A percentile compares a stretch with the other conserved stretches of the same genome.
These are phyloP conservation scores for Trametes cinnabarina DNA, from an alignment of 768 basidiomycete species.

Conservation along the genomic window DNA sequence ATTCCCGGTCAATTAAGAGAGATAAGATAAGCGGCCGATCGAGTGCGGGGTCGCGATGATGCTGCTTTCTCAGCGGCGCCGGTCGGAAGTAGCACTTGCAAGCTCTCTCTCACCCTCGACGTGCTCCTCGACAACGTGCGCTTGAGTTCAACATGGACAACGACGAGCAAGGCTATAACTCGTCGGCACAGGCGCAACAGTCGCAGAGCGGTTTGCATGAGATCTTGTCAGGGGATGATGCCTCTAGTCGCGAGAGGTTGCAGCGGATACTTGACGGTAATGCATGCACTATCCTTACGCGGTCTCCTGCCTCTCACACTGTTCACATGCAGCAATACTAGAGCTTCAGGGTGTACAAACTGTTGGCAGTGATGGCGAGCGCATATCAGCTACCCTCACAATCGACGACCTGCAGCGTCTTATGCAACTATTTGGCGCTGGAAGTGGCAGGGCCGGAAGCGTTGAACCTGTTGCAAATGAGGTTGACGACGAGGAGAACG, in stretches of 20 bases:
- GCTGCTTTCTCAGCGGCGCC: slow-evolving; percentile 24
- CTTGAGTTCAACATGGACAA: slow-evolving; percentile 20
- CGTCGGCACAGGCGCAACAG: background rate
- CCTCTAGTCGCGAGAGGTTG: slow-evolving; percentile 8
- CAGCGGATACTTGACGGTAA: slow-evolving; percentile 11
- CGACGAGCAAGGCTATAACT: slow-evolving; percentile 29
- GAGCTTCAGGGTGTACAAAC: background rate
- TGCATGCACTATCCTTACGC: background rate
- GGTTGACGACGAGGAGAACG: slow-evolving; percentile 34
- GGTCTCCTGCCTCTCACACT: background rate
- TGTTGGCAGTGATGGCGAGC: background rate
- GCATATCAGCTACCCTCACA: slow-evolving; percentile 1
- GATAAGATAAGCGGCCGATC: slow-evolving; percentile 17
- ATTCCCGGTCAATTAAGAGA: background rate
- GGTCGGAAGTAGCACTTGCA: background rate
- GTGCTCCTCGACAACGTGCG: slow-evolving; percentile 21
- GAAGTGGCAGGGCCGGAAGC: background rate
- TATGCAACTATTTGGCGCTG: background rate
- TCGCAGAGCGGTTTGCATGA: background rate
- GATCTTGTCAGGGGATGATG: background rate
- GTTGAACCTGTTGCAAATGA: background rate
- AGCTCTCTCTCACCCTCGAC: background rate
- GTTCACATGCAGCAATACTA: background rate
- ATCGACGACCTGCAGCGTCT: slow-evolving; percentile 14
- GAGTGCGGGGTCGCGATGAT: slow-evolving; percentile 7